Evolutionary conservation across 1,139 yeast species (phyloP).

Genomic region (Lodderomyces parapsilosis): DNA sequence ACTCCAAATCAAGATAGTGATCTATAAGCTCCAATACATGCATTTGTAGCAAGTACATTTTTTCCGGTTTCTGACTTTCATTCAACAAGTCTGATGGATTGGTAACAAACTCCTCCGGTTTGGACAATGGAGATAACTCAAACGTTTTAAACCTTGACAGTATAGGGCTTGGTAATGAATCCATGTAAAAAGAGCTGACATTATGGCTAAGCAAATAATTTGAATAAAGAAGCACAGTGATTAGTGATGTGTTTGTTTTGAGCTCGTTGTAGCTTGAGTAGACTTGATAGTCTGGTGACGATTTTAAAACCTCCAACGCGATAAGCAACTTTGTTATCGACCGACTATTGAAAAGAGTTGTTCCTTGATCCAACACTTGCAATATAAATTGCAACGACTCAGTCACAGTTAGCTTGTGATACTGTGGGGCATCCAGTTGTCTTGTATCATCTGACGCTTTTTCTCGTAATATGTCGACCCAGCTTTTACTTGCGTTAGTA

Average conservation of each 20-base stretch:
- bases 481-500: not conserved
- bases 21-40: slow-evolving; percentile 10
- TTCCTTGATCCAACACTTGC: slow-evolving; percentile 28
- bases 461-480: not conserved
- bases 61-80: slow-evolving; percentile 8
- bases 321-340: slow-evolving; percentile 7
- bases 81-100: slow-evolving; percentile 7
- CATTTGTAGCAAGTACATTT: slow-evolving; percentile 10
- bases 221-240: slow-evolving; percentile 16
- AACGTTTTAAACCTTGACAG: slow-evolving; percentile 16
- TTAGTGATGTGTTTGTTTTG: slow-evolving; percentile 26
- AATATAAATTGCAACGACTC: slow-evolving; percentile 20
- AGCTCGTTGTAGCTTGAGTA: slow-evolving; percentile 19
- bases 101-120: slow-evolving; percentile 18
- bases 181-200: slow-evolving; percentile 14
- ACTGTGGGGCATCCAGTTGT: not conserved
- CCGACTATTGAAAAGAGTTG: slow-evolving; percentile 2
- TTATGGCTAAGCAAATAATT: slow-evolving; percentile 21
- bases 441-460: not conserved
- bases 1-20: not conserved
- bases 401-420: slow-evolving; percentile 5
- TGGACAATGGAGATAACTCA: slow-evolving; percentile 31
- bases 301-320: slow-evolving; percentile 8
- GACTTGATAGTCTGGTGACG: slow-evolving; percentile 4
- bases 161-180: slow-evolving; percentile 18